A percentile compares a stretch with the other conserved stretches of the same genome.
Conservation (phyloP, 345 rosid genomes). For the Populus simonii region DNA sequence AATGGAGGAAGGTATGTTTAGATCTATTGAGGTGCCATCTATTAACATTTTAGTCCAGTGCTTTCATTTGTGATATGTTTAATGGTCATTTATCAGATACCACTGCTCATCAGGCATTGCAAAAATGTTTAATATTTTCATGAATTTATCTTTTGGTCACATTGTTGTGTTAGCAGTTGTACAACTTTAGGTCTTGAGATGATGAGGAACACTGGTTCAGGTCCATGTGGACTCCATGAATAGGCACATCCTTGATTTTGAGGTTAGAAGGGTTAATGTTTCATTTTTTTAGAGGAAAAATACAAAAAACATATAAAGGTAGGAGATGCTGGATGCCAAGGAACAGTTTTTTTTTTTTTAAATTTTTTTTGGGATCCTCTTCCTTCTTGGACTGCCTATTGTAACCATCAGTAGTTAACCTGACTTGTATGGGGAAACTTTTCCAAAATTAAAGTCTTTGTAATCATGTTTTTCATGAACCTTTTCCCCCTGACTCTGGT, state of each 20-base stretch:
- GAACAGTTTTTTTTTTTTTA: too few species aligned
- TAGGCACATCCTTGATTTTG: neutral
- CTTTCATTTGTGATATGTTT: neutral
- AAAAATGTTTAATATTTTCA: neutral
- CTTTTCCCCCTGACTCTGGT: too few species aligned
- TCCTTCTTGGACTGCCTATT: too few species aligned
- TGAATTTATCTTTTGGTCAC: neutral
- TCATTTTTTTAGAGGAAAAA: too few species aligned
- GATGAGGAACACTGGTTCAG: neutral
- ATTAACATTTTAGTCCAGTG: neutral
- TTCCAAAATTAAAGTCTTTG: too few species aligned
- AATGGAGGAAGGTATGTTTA: slow-evolving; percentile 70
- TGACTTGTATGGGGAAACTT: too few species aligned
- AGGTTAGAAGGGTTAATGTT: neutral
- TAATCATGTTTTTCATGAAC: too few species aligned
- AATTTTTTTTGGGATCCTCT: too few species aligned
- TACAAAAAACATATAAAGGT: too few species aligned
- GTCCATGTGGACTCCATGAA: neutral
- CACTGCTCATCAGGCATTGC: neutral
- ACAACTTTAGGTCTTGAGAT: neutral
- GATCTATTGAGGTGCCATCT: slow-evolving; percentile 1
- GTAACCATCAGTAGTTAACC: too few species aligned
- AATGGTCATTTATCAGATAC: neutral
- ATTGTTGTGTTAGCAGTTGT: neutral
- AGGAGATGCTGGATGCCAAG: too few species aligned